A percentile compares a stretch with the other conserved stretches of the same genome.
These are phyloP conservation scores for Bruguiera hainesii DNA, from an alignment of 441 rosid species.

Conservation along the genomic window DNA sequence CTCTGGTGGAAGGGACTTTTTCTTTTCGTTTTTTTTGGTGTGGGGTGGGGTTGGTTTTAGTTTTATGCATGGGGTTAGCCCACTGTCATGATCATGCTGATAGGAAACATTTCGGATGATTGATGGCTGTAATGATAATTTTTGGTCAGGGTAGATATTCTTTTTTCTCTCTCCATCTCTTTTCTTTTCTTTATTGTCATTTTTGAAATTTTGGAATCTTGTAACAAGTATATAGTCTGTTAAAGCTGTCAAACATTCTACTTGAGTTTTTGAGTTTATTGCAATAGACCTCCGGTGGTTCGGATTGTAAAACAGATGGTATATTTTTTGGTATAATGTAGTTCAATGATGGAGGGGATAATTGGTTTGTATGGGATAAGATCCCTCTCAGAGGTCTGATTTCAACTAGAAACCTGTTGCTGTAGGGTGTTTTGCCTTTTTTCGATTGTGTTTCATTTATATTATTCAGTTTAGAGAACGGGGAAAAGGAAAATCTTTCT, in stretches of 20 bases:
- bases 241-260: not conserved
- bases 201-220: constrained; percentile 8
- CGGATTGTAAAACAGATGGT: constrained; percentile 30
- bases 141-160: constrained; percentile 15
- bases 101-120: constrained; percentile 7
- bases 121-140: constrained; percentile 25
- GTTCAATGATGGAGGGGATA: too few species aligned
- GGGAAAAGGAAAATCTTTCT: too few species aligned
- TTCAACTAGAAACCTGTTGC: too few species aligned
- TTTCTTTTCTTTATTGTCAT: not conserved
- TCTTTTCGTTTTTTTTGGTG: not conserved
- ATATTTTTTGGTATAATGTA: constrained; percentile 19
- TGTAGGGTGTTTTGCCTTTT: too few species aligned
- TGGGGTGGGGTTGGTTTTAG: constrained; percentile 6
- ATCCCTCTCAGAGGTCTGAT: too few species aligned
- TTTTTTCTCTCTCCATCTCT: not conserved
- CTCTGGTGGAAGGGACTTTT: too few species aligned
- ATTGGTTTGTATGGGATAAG: too few species aligned
- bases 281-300: constrained; percentile 12
- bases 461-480: too few species aligned
- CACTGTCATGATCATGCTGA: not conserved
- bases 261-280: constrained; percentile 20
- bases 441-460: too few species aligned
- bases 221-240: constrained; percentile 21
- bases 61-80: not conserved